Percentiles rank a stretch among this genome's conserved stretches.
These are phyloP conservation scores for Lachancea nothofagi DNA, from an alignment of 805 yeast species.

Conservation along the genomic window DNA sequence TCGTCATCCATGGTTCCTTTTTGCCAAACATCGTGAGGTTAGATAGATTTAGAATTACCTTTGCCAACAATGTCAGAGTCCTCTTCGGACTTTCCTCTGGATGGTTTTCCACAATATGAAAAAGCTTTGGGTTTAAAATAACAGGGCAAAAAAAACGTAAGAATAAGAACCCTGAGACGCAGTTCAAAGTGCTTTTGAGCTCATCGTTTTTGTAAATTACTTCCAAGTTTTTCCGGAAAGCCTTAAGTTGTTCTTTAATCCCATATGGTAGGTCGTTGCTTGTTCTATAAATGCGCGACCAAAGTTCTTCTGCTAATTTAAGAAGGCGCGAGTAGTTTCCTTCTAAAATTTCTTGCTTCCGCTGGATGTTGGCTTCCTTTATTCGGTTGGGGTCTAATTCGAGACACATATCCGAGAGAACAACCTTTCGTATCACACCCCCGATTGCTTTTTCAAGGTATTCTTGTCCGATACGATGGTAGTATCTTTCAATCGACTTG, in stretches of 20 bases:
- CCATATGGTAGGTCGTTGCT: constrained; percentile 70
- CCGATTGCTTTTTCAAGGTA: constrained; percentile 72
- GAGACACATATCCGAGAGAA: constrained; percentile 48
- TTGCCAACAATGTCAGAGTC: constrained; percentile 76
- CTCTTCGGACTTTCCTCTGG: constrained; percentile 69
- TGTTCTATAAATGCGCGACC: constrained; percentile 61
- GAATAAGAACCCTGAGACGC: constrained; percentile 79
- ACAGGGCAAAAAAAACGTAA: constrained; percentile 88
- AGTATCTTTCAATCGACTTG: constrained; percentile 72
- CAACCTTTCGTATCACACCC: constrained; percentile 51
- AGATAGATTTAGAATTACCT: constrained; percentile 71
- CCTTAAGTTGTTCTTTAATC: constrained; percentile 58
- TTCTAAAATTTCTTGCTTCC: constrained; percentile 38
- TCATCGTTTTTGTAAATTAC: constrained; percentile 49
- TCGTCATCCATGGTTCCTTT: constrained; percentile 75
- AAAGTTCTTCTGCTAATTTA: constrained; percentile 49
- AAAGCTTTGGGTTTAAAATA: constrained; percentile 79
- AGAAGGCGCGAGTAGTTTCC: constrained; percentile 46
- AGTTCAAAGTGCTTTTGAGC: constrained; percentile 49
- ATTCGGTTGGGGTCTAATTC: constrained; percentile 77
- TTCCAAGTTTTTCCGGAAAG: constrained; percentile 60
- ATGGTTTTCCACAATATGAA: constrained; percentile 63
- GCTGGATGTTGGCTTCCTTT: constrained; percentile 31
- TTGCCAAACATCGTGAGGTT: constrained; percentile 69
- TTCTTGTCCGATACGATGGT: constrained; percentile 71